These are phyloP conservation scores for Beauveria scarabaeidicola DNA, from an alignment of 2,329 filamentous ascomycete genomes.

Conservation along the genomic window DNA sequence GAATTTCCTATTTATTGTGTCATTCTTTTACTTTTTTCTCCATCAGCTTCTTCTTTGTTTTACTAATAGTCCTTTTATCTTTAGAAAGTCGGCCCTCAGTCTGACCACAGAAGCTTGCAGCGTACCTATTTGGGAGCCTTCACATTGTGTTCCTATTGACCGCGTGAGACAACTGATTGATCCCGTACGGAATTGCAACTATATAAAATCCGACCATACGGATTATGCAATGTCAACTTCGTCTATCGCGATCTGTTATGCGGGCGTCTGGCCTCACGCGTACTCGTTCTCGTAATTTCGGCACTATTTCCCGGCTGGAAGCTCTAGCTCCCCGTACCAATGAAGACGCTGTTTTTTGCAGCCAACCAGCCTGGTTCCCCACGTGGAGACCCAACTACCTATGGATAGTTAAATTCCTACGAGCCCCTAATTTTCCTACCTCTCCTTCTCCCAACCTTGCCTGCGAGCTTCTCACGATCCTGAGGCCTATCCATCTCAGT, in stretches of 20 bases:
- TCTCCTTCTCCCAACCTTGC: not conserved
- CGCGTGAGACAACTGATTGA: too few relatives aligned
- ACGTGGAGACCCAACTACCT: not conserved
- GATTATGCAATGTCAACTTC: not conserved
- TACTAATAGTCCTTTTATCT: too few relatives aligned
- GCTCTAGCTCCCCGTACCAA: not conserved
- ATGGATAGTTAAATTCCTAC: too few relatives aligned
- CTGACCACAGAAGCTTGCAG: too few relatives aligned
- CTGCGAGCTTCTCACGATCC: not conserved
- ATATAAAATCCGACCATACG: not conserved
- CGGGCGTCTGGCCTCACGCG: not conserved
- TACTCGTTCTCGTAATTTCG: slow-evolving; percentile 9
- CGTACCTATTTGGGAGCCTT: too few relatives aligned
- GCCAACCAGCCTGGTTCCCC: not conserved
- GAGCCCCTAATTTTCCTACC: not conserved
- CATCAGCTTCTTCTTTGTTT: too few relatives aligned
- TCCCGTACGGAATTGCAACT: not conserved
- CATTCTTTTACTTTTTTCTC: too few relatives aligned
- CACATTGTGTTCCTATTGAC: too few relatives aligned
- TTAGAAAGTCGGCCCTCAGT: too few relatives aligned
- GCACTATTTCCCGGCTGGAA: not conserved
- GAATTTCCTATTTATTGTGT: too few relatives aligned
- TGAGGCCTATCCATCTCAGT: not conserved
- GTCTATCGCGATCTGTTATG: not conserved
- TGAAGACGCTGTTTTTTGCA: not conserved